phyloP scores from a whole-genome alignment of 2,329 filamentous ascomycete genomes.

The Xylaria sp. region DNA sequence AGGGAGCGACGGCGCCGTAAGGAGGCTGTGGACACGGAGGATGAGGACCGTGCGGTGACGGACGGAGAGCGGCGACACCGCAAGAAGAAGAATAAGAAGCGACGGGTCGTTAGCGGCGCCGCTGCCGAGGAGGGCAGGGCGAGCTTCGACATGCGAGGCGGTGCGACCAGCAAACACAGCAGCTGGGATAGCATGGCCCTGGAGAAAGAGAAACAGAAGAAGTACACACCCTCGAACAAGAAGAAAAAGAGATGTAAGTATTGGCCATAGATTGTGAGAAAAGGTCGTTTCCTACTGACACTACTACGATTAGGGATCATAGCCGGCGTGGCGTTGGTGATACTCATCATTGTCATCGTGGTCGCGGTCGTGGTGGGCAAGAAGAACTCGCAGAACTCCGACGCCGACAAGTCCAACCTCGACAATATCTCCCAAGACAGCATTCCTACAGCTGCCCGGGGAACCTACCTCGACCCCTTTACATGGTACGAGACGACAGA shows the following conservation, averaged over 20 bases:
- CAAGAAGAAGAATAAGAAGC: conserved; percentile 53
- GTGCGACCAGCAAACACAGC: conserved; percentile 39
- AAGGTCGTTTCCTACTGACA: conserved; percentile 10
- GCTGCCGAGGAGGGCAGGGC: conserved; percentile 68
- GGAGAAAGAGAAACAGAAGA: conserved; percentile 44
- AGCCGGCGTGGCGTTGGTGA: conserved; percentile 53
- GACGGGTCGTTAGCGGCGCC: conserved; percentile 70
- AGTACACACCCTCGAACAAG: conserved; percentile 51
- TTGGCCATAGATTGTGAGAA: conserved; percentile 24
- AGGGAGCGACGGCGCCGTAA: conserved; percentile 22
- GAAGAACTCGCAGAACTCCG: conserved; percentile 50
- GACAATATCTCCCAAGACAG: conserved; percentile 55
- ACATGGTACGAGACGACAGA: conserved; percentile 87
- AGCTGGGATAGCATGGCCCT: conserved; percentile 55
- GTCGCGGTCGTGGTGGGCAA: conserved; percentile 68
- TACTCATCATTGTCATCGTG: conserved; percentile 69
- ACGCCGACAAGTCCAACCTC: conserved; percentile 49
- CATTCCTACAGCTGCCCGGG: conserved; percentile 68
- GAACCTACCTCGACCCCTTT: conserved; percentile 83
- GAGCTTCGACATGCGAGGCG: conserved; percentile 46
- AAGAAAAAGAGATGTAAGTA: conserved; percentile 66
- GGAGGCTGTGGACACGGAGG: conserved; percentile 14
- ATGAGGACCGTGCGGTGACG: conserved; percentile 19
- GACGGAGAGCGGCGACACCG: conserved; percentile 37
- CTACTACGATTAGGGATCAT: conserved; percentile 56